Evolutionary conservation across 441 rosid species (phyloP).

Genomic region (Adansonia rubrostipa): DNA sequence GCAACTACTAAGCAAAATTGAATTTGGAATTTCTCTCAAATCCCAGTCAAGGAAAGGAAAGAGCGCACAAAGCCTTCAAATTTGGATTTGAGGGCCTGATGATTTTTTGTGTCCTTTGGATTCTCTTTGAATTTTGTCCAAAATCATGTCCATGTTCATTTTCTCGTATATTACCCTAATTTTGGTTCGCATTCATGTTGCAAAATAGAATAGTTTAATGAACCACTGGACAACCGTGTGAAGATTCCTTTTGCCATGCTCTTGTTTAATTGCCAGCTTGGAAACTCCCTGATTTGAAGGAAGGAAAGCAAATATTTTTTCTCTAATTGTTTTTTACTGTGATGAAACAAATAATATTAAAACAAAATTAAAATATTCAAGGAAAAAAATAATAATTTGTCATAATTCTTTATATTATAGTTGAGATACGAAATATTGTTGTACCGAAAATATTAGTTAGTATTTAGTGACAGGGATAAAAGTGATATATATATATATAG

Average conservation of each 20-base stretch:
- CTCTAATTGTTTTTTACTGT: too few relatives aligned
- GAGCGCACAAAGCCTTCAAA: neutral
- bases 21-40: neutral
- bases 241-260: neutral
- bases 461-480: too few relatives aligned
- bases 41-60: neutral
- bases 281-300: neutral
- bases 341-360: too few relatives aligned
- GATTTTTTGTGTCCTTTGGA: neutral
- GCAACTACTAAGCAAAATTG: neutral
- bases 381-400: too few relatives aligned
- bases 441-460: too few relatives aligned
- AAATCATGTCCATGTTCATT: conserved; percentile 23
- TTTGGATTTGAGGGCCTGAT: neutral
- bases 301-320: too few relatives aligned
- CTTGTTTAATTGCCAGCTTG: neutral
- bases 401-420: too few relatives aligned
- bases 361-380: too few relatives aligned
- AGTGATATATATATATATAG: too few relatives aligned
- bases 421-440: too few relatives aligned
- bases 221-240: neutral
- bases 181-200: neutral
- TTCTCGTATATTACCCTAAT: neutral
- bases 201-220: neutral
- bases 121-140: neutral